Base-by-base conservation (phyloP, 2,329 filamentous ascomycete species). In the Colletotrichum costaricense region DNA sequence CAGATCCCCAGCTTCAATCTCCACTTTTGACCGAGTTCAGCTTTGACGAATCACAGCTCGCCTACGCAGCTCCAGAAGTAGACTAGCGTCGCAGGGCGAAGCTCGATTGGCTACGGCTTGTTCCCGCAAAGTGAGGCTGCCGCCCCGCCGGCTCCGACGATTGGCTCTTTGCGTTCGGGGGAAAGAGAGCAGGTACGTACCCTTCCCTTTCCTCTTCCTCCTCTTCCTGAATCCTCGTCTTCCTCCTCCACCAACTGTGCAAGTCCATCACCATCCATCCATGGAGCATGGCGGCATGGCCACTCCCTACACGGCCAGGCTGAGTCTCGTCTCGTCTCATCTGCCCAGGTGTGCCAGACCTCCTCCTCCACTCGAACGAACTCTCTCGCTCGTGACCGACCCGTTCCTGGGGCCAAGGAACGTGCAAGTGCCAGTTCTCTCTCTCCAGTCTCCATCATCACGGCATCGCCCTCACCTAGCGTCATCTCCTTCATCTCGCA, bases 101-200 rank as follows among this genome's bases (percentile, higher is more conserved):
- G 16, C 60, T 65, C 67, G 70, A 73, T 70, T 73, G 70, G 70
- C 60, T 24, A 66, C 60, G 60, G 67, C 67, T 62, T 28, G 60
- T 54, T 74, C 60, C 64, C 56, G n/a, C 59, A 66, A 62, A 75
- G 70, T 75, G 73, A 75, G 73, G 73, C 73, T 69, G 73, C 62
- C 56, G 73, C 70, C 69, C 73, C 73, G 28, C 73, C 11, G 19
- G 26, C 4, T 7, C 3, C 4, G 19, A 63, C 54, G 22, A 73
- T 75, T 73, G 73, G 73, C 70, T 73, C n/a, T 38, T 63, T 52
- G 60, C 28, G 16, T 22, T 33, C 46, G 24, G 46, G 49, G 26
- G 59, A 26, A 7, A 42, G 28, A 52, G 28, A 22, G 42, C 12
- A 16, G 24, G n/a, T 16, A 42, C 9, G 46, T 49, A 63, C 11